Evolutionary conservation across 441 rosid genomes (phyloP).

Genomic region (Pelargonium exstipulatum): DNA sequence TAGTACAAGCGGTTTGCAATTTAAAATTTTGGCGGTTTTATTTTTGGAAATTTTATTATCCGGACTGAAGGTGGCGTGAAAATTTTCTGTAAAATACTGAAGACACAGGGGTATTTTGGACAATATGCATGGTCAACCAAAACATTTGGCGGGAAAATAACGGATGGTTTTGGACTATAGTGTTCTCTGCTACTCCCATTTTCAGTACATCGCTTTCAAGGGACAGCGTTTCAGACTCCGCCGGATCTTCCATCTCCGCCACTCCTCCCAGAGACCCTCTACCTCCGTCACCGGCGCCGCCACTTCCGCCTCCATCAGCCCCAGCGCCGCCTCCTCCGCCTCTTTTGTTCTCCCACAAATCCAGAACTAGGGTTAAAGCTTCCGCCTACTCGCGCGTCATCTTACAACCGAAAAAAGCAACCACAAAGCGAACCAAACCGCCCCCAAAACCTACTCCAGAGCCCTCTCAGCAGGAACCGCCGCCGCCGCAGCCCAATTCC

Average conservation of each 20-base stretch:
- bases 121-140: too few species aligned
- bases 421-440: constrained; percentile 15
- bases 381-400: constrained; percentile 30
- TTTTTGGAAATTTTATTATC: too few species aligned
- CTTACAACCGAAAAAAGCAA: constrained; percentile 26
- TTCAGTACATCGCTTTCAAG: constrained; percentile 16
- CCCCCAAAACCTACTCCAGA: constrained; percentile 12
- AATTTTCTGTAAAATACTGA: too few species aligned
- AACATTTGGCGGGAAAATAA: constrained; percentile 30
- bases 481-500: constrained; percentile 7
- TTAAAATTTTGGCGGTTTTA: too few species aligned
- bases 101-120: too few species aligned
- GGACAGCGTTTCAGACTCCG: constrained; percentile 80
- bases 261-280: constrained; percentile 64
- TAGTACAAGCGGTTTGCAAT: too few species aligned
- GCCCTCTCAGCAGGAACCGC: constrained; percentile 21
- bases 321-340: constrained; percentile 14
- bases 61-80: too few species aligned
- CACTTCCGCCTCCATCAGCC: background rate
- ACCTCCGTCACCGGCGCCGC: constrained; percentile 28
- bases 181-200: background rate
- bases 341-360: constrained; percentile 22
- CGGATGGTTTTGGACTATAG: background rate
- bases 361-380: constrained; percentile 23
- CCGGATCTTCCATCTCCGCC: constrained; percentile 70